Evolutionary conservation across 1,284 basidiomycete species (phyloP), one percentile per base, ranked within the genome.

Genomic region (Tilletiaria anomala): DNA sequence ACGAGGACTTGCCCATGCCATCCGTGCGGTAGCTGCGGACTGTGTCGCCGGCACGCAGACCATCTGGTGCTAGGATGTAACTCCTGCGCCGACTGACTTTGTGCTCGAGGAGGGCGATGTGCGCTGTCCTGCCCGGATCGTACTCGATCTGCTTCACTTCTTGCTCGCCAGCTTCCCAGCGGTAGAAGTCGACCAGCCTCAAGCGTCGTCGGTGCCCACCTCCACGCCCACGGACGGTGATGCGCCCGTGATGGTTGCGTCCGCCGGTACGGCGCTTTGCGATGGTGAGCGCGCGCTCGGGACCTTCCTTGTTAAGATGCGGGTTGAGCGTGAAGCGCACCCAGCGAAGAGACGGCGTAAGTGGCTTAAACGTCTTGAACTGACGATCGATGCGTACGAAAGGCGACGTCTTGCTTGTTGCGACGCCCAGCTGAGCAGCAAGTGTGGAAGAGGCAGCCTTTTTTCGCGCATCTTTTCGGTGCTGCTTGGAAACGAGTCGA

Each of bases 141-240:
- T 94, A 97, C 70, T 97, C 91, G 57, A 97, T 83, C 33, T 89
- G 77, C 12, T 91, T 75, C 33, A 96, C 88, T 53, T 86, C 80
- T 65, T 87, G 83, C 32, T 80, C 73, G 5, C 91, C 91, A 0
- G 76, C 69, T 50, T 80, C 78, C 37, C 78, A 71, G 12, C 68
- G 44, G 42, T 76, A 74, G 65, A 93, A 97, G 70, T 97, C 93
- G 45, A 97, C 72, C 32, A 80, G 73, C 20, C 93, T 78, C 51
- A 94, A 77, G 29, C 93, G 78, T 44, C 80, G 78, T 52, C 76
- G 78, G 71, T 94, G 88, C 1, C 93, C 93, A 11, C 93, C 91
- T 22, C 93, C 91, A 20, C 82, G 76, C 42, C 78, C 80, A 17
- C 87, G 78, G 16, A 86, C 81, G n/a, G 87, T 88, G 50, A 96